Evolutionary conservation across 75 land plant genomes (phyloP).

Genomic region (Azolla pinnata): DNA sequence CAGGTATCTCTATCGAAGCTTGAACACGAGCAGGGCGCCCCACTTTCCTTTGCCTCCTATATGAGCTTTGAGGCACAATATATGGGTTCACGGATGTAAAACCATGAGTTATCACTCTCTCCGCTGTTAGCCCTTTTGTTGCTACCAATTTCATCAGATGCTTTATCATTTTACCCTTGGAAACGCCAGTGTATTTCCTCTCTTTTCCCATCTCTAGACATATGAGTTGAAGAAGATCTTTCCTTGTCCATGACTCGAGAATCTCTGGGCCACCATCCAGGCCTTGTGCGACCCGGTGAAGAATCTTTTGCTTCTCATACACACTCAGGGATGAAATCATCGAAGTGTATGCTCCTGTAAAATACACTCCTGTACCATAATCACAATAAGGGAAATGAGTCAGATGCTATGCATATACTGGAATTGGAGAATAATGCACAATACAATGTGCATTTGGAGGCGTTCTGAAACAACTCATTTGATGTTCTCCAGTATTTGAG

Average conservation of each 20-base stretch:
- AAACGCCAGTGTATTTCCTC: slow-evolving; percentile 23
- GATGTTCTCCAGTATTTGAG: no score
- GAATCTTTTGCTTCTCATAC: slow-evolving; percentile 30
- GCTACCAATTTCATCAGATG: slow-evolving; percentile 5
- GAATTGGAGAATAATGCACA: no score
- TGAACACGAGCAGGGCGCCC: slow-evolving; percentile 3
- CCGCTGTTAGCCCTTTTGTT: slow-evolving; percentile 1
- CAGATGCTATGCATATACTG: no score
- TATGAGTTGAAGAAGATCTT: slow-evolving; percentile 20
- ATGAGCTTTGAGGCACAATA: not conserved
- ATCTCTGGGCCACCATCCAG: slow-evolving; percentile 20
- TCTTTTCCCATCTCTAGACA: slow-evolving; percentile 23
- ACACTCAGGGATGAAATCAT: slow-evolving; percentile 22
- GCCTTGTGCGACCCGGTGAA: slow-evolving; percentile 23
- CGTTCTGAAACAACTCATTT: no score
- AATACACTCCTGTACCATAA: not conserved
- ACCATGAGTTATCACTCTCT: not conserved
- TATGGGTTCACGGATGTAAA: not conserved
- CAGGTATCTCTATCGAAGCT: not conserved
- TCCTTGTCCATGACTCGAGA: slow-evolving; percentile 29
- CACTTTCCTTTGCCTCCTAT: not conserved
- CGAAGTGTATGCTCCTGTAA: slow-evolving; percentile 1
- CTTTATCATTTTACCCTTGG: slow-evolving; percentile 19
- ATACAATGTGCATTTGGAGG: no score
- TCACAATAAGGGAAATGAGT: no score